Percentiles rank a stretch among this genome's conserved stretches.
Conservation (phyloP, 2,329 filamentous ascomycete genomes). For the Aspergillus felis region DNA sequence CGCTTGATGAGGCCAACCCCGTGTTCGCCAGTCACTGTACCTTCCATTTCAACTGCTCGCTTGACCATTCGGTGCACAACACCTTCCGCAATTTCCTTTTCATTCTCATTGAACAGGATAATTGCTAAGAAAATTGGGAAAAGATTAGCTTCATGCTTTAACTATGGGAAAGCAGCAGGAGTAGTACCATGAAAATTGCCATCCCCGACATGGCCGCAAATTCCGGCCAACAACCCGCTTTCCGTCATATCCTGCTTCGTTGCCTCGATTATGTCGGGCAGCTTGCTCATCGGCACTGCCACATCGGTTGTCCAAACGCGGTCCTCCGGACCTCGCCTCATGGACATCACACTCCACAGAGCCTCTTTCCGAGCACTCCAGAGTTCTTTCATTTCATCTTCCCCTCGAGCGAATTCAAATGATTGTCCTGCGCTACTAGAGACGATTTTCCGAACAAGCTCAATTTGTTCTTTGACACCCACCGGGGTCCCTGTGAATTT, state of each 20-base stretch:
- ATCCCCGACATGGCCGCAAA: constrained; percentile 71
- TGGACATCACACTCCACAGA: constrained; percentile 67
- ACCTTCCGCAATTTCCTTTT: constrained; percentile 53
- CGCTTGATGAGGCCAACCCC: constrained; percentile 68
- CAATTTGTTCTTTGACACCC: constrained; percentile 61
- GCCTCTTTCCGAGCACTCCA: constrained; percentile 75
- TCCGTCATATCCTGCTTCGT: constrained; percentile 63
- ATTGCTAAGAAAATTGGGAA: constrained; percentile 44
- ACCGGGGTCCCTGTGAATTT: constrained; percentile 67
- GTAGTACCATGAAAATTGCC: constrained; percentile 66
- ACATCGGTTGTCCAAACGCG: constrained; percentile 78
- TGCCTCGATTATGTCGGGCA: constrained; percentile 69
- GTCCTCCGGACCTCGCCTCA: constrained; percentile 56
- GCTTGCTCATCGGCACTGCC: constrained; percentile 67
- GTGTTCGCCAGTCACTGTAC: constrained; percentile 69
- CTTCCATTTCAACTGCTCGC: constrained; percentile 65
- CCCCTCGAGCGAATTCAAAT: constrained; percentile 65
- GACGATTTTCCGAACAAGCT: constrained; percentile 57
- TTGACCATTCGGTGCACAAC: constrained; percentile 68
- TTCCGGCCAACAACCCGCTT: constrained; percentile 60
- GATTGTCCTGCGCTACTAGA: constrained; percentile 51
- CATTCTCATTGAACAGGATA: constrained; percentile 56
- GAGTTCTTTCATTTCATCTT: constrained; percentile 63
- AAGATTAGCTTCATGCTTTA: neutral
- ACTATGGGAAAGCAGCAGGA: neutral